These are phyloP conservation scores for Oxytropis ochrocephala DNA, from an alignment of 306 rosid species.

Conservation along the genomic window DNA sequence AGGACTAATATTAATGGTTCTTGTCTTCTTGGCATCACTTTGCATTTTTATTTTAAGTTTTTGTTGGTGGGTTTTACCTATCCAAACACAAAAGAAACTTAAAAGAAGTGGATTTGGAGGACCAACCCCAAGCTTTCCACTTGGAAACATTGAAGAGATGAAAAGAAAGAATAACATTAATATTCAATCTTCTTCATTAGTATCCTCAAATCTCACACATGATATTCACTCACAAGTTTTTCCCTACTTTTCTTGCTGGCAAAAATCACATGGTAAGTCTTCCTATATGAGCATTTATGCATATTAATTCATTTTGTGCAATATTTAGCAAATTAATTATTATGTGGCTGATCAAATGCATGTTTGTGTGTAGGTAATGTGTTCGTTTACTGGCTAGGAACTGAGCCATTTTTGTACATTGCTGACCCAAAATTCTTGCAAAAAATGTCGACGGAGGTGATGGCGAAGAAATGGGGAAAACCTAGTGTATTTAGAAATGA, in stretches of 20 bases:
- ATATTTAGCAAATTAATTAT: too few relatives aligned
- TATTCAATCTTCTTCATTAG: background rate
- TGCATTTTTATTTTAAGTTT: conserved; percentile 29
- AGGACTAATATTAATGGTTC: conserved; percentile 4
- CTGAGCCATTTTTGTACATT: conserved; percentile 75
- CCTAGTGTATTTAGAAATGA: conserved; percentile 69
- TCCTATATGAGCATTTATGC: background rate
- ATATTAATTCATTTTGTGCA: too few relatives aligned
- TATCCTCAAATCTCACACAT: conserved; percentile 30
- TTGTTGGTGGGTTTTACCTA: conserved; percentile 58
- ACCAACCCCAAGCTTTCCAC: conserved; percentile 66
- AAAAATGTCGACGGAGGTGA: conserved; percentile 53
- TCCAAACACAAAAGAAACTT: conserved; percentile 34
- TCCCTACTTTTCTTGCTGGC: conserved; percentile 72
- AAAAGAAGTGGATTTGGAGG: conserved; percentile 61
- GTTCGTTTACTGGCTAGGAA: conserved; percentile 75
- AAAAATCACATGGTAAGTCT: conserved; percentile 51
- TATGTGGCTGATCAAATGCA: background rate
- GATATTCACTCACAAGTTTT: conserved; percentile 67
- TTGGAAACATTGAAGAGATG: conserved; percentile 69
- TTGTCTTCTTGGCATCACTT: background rate
- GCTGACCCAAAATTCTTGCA: conserved; percentile 66
- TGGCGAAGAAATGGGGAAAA: conserved; percentile 79
- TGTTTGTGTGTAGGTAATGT: conserved; percentile 48
- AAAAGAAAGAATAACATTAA: conserved; percentile 26